A percentile compares a stretch with the other conserved stretches of the same genome.
Evolutionary conservation across 2,329 filamentous ascomycete species (phyloP).

Genomic region (Colletotrichum tofieldiae): DNA sequence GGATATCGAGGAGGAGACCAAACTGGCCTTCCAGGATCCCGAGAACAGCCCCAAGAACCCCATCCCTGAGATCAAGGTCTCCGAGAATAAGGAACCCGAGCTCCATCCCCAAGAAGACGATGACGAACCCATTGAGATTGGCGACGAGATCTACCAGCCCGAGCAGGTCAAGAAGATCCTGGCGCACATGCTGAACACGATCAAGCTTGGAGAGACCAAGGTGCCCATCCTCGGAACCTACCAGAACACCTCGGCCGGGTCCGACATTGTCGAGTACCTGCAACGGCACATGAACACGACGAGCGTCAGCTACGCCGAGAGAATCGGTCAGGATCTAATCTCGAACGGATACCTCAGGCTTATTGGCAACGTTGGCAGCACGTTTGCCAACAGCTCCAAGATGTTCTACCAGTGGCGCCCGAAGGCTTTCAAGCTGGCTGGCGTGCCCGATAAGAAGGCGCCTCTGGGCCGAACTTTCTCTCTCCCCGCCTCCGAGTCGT

Average conservation of each 20-base stretch:
- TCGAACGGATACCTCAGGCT: conserved; percentile 88
- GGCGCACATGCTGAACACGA: conserved; percentile 85
- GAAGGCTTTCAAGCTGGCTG: conserved; percentile 89
- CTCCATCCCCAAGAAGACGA: conserved; percentile 78
- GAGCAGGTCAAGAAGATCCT: conserved; percentile 95
- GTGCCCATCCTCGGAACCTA: conserved; percentile 97
- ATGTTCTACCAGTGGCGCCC: conserved; percentile 98
- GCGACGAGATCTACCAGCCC: conserved; percentile 86
- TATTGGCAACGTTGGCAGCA: conserved; percentile 94
- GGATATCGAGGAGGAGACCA: conserved; percentile 98
- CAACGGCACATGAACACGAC: conserved; percentile 89
- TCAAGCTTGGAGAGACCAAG: conserved; percentile 92
- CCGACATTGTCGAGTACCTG: conserved; percentile 96
- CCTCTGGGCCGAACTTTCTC: conserved; percentile 82
- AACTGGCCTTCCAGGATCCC: conserved; percentile 95
- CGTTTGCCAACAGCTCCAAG: conserved; percentile 96
- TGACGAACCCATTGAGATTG: conserved; percentile 90
- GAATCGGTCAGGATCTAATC: conserved; percentile 94
- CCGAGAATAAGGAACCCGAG: conserved; percentile 74
- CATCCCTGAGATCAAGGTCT: conserved; percentile 91
- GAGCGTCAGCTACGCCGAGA: conserved; percentile 91
- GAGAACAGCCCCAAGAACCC: conserved; percentile 78
- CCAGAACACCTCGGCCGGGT: conserved; percentile 90
- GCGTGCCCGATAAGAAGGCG: conserved; percentile 90
- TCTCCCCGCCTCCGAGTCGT: conserved; percentile 68